Percentiles rank a stretch among this genome's conserved stretches.
Conservation (phyloP, 1,139 yeast genomes). For the Taphrina pruni region DNA sequence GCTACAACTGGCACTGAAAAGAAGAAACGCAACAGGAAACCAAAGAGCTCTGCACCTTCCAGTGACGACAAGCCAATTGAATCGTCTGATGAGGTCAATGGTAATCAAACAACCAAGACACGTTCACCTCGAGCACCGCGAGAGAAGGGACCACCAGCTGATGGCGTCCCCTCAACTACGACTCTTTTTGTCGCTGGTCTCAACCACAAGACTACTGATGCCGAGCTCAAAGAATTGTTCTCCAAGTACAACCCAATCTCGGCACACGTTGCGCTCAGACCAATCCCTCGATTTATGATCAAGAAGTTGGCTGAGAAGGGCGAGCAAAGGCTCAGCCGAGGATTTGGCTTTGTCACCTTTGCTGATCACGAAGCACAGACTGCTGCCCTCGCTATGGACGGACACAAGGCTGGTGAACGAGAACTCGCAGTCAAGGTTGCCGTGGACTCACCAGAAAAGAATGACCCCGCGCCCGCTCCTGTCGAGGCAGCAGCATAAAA, state of each 20-base stretch:
- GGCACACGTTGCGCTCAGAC: constrained; percentile 47
- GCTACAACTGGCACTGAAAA: constrained; percentile 15
- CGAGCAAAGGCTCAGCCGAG: constrained; percentile 51
- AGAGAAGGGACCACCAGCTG: constrained; percentile 45
- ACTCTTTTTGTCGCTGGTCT: constrained; percentile 62
- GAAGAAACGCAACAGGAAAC: constrained; percentile 27
- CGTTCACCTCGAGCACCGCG: constrained; percentile 31
- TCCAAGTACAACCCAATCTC: constrained; percentile 55
- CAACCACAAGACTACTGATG: constrained; percentile 52
- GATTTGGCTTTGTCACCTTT: constrained; percentile 64
- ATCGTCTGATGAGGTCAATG: constrained; percentile 51
- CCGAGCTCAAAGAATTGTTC: constrained; percentile 45
- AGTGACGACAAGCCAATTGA: constrained; percentile 49
- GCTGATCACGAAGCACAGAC: constrained; percentile 56
- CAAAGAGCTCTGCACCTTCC: constrained; percentile 6
- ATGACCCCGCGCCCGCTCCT: neutral
- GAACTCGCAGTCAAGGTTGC: constrained; percentile 43
- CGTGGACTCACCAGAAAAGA: constrained; percentile 38
- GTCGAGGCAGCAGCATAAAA: constrained; percentile 5
- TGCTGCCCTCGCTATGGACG: constrained; percentile 57
- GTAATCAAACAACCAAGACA: constrained; percentile 27
- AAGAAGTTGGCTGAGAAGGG: constrained; percentile 50
- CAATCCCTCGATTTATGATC: constrained; percentile 58
- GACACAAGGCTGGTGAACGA: constrained; percentile 50
- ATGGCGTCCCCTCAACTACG: constrained; percentile 54